These are phyloP conservation scores for Saccharum spontaneum DNA, from an alignment of 176 grass and related monocot genomes.

Conservation along the genomic window DNA sequence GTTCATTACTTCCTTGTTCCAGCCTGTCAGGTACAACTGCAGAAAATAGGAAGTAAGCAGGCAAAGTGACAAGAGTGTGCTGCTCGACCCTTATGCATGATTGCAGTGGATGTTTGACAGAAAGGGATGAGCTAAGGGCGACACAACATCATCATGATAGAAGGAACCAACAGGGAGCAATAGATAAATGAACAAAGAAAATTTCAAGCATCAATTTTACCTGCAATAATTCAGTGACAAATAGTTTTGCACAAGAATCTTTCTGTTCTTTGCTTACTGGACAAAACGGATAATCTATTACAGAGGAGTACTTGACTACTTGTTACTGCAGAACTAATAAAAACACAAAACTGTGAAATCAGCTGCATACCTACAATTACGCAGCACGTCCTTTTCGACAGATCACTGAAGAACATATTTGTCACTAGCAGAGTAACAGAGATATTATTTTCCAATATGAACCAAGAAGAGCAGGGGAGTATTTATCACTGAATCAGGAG, in stretches of 20 bases:
- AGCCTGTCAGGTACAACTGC: conserved; percentile 38
- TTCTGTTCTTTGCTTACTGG: conserved; percentile 20
- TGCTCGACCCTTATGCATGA: conserved; percentile 1
- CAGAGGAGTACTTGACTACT: too few relatives aligned
- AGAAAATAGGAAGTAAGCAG: neutral
- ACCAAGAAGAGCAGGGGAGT: neutral
- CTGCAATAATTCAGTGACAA: conserved; percentile 43
- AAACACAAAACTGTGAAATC: neutral
- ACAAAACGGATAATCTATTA: neutral
- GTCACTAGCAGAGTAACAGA: neutral
- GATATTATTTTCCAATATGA: neutral
- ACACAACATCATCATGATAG: neutral
- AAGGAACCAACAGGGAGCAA: conserved; percentile 3
- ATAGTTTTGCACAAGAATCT: conserved; percentile 47
- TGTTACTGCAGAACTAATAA: neutral
- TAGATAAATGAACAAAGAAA: neutral
- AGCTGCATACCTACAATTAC: neutral
- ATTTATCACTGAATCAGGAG: neutral
- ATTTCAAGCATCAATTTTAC: conserved; percentile 25
- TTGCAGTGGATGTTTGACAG: neutral
- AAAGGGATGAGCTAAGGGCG: neutral
- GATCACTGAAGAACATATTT: neutral
- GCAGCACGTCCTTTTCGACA: neutral
- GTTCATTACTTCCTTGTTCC: conserved; percentile 38
- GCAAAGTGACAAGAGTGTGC: neutral